Percentiles rank a stretch among this genome's conserved stretches.
Evolutionary conservation across 441 rosid species (phyloP).

Genomic region (Theobroma grandiflorum): DNA sequence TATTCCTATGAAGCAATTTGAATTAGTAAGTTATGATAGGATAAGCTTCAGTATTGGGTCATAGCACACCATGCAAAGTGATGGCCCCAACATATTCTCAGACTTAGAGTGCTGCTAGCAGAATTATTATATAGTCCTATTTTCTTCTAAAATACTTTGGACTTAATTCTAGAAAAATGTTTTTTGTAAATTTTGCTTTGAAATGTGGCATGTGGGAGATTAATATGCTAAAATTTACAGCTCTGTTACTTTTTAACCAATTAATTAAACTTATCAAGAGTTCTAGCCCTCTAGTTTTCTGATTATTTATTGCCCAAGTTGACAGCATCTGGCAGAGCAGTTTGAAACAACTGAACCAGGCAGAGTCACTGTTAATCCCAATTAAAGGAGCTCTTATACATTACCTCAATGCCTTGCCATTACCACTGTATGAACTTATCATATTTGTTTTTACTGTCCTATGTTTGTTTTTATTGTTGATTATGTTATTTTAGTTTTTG

Average conservation of each 20-base stretch:
- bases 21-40: not conserved
- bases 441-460: not conserved
- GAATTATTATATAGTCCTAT: not conserved
- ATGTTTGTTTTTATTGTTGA: not conserved
- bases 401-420: slow-evolving; percentile 35
- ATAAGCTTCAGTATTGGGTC: not conserved
- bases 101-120: not conserved
- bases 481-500: slow-evolving; percentile 12
- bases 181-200: not conserved
- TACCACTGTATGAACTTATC: slow-evolving; percentile 34
- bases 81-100: not conserved
- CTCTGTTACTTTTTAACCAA: not conserved
- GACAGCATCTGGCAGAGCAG: slow-evolving; percentile 51
- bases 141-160: not conserved
- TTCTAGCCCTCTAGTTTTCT: slow-evolving; percentile 23
- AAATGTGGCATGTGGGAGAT: not conserved
- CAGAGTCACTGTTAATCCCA: slow-evolving; percentile 31
- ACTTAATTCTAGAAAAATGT: not conserved
- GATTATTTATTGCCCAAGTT: slow-evolving; percentile 25
- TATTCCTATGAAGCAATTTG: not conserved
- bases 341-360: slow-evolving; percentile 38
- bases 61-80: not conserved
- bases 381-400: slow-evolving; percentile 38
- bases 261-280: not conserved
- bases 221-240: not conserved